Conservation (phyloP, 768 basidiomycete genomes). For the Phlebiopsis gigantea region DNA sequence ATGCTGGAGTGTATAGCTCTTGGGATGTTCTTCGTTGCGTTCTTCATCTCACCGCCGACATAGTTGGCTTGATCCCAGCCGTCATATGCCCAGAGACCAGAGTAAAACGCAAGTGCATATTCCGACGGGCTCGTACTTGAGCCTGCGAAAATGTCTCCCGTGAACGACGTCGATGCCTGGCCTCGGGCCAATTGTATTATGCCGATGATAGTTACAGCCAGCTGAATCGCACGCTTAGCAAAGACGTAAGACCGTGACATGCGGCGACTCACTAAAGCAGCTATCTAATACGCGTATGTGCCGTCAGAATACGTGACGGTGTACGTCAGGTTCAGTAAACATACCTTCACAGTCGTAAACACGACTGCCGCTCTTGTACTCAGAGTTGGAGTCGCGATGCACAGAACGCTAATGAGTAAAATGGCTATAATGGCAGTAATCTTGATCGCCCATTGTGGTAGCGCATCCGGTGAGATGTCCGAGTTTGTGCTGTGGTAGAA, state of each 20-base stretch:
- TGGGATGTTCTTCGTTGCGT: slow-evolving; percentile 83
- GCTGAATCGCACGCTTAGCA: slow-evolving; percentile 31
- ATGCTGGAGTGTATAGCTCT: slow-evolving; percentile 89
- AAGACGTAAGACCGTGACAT: background rate
- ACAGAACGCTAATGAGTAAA: slow-evolving; percentile 65
- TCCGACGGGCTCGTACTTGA: slow-evolving; percentile 76
- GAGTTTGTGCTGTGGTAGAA: slow-evolving; percentile 72
- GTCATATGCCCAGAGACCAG: slow-evolving; percentile 92
- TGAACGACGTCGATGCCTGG: slow-evolving; percentile 62
- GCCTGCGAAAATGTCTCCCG: slow-evolving; percentile 60
- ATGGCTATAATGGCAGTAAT: slow-evolving; percentile 75
- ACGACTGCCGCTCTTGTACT: slow-evolving; percentile 80
- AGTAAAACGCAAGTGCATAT: slow-evolving; percentile 93
- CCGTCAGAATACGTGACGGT: background rate
- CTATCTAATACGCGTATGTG: slow-evolving; percentile 36
- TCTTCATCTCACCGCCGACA: slow-evolving; percentile 83
- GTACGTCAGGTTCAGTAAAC: slow-evolving; percentile 2
- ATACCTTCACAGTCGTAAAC: slow-evolving; percentile 84
- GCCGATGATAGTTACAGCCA: slow-evolving; percentile 73
- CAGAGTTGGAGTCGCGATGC: slow-evolving; percentile 69
- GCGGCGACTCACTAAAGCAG: slow-evolving; percentile 50
- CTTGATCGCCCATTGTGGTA: slow-evolving; percentile 92
- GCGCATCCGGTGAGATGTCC: slow-evolving; percentile 67
- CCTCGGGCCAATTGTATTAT: slow-evolving; percentile 72
- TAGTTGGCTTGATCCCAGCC: slow-evolving; percentile 96